Evolutionary conservation across 768 basidiomycete species (phyloP).

Genomic region (Kwoniella dendrophila): DNA sequence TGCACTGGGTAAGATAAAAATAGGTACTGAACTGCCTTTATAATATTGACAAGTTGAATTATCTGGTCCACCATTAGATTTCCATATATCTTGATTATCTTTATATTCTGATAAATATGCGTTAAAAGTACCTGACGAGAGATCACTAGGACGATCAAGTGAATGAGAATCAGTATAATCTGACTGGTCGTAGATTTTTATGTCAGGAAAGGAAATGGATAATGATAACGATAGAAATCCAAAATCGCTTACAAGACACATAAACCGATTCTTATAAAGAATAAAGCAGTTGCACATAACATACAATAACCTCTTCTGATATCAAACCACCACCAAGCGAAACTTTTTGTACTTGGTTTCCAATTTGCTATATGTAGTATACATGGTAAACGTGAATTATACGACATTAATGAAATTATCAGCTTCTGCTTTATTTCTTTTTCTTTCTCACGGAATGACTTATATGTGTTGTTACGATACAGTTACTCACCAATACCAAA

Average conservation of each 20-base stretch:
- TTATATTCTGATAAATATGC: constrained; percentile 24
- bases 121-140: background rate
- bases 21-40: constrained; percentile 18
- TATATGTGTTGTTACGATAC: background rate
- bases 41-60: constrained; percentile 30
- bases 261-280: constrained; percentile 17
- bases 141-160: no score
- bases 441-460: background rate
- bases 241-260: constrained; percentile 24
- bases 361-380: constrained; percentile 11
- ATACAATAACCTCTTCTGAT: constrained; percentile 18
- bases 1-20: constrained; percentile 14
- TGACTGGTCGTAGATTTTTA: background rate
- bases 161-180: no score
- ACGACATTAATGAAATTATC: background rate
- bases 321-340: constrained; percentile 29
- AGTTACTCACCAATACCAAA: constrained; percentile 15
- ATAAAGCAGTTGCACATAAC: constrained; percentile 15
- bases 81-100: constrained; percentile 3
- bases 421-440: background rate
- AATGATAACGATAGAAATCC: background rate
- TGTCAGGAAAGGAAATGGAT: background rate
- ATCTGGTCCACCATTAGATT: constrained; percentile 23
- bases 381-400: no score
- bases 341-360: constrained; percentile 15